phyloP scores from a whole-genome alignment of 139 green algal genomes.

The Dunaliella sp. region DNA sequence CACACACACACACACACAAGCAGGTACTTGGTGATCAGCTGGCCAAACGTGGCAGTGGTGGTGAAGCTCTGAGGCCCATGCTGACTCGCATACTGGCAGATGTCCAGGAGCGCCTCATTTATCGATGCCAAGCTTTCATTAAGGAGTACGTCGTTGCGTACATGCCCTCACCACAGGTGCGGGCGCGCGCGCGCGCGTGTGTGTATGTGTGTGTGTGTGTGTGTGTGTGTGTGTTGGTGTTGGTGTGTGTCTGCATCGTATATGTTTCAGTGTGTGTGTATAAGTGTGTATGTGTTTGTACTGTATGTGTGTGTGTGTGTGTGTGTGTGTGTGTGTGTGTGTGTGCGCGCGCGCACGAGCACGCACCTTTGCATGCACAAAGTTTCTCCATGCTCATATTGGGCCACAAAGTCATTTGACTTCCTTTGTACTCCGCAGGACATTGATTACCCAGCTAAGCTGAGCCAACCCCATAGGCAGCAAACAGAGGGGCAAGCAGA shows the following conservation, averaged over 20 bases:
- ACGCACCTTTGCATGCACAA: too few relatives aligned
- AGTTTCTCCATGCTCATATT: too few relatives aligned
- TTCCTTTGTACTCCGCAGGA: too few relatives aligned
- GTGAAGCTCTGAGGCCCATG: slow-evolving; percentile 73
- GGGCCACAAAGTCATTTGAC: too few relatives aligned
- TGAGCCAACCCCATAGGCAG: slow-evolving; percentile 39
- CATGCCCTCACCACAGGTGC: slow-evolving; percentile 38
- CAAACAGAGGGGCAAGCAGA: neutral
- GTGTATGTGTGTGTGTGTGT: neutral
- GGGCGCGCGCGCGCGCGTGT: slow-evolving; percentile 50
- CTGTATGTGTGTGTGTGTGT: too few relatives aligned
- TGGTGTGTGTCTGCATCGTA: too few relatives aligned
- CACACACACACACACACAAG: neutral
- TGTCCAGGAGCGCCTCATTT: slow-evolving; percentile 88
- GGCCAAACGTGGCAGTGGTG: slow-evolving; percentile 48
- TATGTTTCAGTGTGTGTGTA: too few relatives aligned
- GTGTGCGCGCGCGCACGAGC: too few relatives aligned
- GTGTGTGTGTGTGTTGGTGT: neutral
- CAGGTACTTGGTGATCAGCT: slow-evolving; percentile 82
- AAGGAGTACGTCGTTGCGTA: slow-evolving; percentile 77
- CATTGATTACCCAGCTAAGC: slow-evolving; percentile 81
- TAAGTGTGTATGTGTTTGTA: too few relatives aligned
- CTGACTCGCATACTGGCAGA: slow-evolving; percentile 81
- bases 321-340: too few relatives aligned
- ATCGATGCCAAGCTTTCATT: slow-evolving; percentile 71